Conservation (phyloP, 371 early-diverging fungal species). For the Funneliformis caledonium region DNA sequence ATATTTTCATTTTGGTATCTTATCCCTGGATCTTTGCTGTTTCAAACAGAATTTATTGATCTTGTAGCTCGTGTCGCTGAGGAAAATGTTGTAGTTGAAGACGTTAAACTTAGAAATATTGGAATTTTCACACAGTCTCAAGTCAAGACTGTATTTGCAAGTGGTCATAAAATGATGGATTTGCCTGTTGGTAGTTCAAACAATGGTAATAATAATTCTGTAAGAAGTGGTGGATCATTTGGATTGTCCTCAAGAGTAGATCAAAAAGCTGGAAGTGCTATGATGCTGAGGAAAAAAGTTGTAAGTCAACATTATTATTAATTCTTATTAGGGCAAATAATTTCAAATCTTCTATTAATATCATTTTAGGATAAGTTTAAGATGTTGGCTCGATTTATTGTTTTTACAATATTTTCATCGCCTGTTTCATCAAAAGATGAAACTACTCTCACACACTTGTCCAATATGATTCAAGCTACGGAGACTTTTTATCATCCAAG, state of each 20-base stretch:
- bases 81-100: conserved; percentile 51
- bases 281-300: conserved; percentile 53
- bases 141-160: conserved; percentile 68
- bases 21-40: conserved; percentile 58
- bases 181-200: conserved; percentile 79
- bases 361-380: conserved; percentile 58
- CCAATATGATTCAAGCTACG: conserved; percentile 78
- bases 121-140: conserved; percentile 73
- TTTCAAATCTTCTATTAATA: conserved; percentile 5
- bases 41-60: conserved; percentile 70
- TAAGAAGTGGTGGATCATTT: conserved; percentile 48
- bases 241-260: conserved; percentile 48
- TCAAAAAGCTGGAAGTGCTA: conserved; percentile 51
- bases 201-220: conserved; percentile 43
- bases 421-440: conserved; percentile 40
- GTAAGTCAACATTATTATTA: conserved; percentile 37
- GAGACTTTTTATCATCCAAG: conserved; percentile 91
- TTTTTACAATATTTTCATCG: conserved; percentile 72
- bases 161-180: conserved; percentile 70
- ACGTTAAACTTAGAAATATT: conserved; percentile 43
- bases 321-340: neutral
- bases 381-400: conserved; percentile 75
- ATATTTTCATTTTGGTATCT: conserved; percentile 82
- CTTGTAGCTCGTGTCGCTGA: conserved; percentile 72
- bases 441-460: conserved; percentile 54